Percentiles rank a stretch among this genome's conserved stretches.
These are phyloP conservation scores for Moesziomyces sp. DNA, from an alignment of 1,284 basidiomycete species.

Conservation along the genomic window DNA sequence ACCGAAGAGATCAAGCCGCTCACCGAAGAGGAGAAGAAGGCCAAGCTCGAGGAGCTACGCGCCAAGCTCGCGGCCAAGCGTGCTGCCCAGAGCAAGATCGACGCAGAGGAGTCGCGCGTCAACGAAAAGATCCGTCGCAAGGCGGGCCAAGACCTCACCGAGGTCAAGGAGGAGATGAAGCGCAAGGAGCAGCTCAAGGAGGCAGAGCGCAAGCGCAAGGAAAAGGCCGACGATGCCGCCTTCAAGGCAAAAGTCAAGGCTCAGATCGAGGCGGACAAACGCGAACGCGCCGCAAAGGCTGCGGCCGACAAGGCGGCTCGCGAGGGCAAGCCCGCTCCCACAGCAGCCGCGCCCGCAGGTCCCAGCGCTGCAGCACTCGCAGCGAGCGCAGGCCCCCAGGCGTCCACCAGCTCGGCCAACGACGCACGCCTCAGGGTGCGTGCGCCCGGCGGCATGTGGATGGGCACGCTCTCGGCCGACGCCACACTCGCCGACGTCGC, in stretches of 20 bases:
- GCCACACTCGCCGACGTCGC: conserved; percentile 55
- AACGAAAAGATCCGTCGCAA: conserved; percentile 67
- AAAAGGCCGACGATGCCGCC: conserved; percentile 57
- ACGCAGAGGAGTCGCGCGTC: conserved; percentile 56
- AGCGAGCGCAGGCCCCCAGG: conserved; percentile 32
- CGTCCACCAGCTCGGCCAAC: conserved; percentile 41
- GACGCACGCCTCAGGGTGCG: conserved; percentile 63
- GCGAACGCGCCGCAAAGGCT: conserved; percentile 61
- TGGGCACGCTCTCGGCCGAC: conserved; percentile 57
- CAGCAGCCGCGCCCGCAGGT: conserved; percentile 19
- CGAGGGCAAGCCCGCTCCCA: conserved; percentile 33
- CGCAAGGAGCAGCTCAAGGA: conserved; percentile 64
- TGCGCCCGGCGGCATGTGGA: conserved; percentile 61
- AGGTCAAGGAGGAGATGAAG: conserved; percentile 62
- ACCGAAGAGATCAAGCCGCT: conserved; percentile 94
- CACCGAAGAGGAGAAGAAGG: conserved; percentile 91
- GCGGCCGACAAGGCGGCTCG: conserved; percentile 62
- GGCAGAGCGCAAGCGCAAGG: conserved; percentile 61
- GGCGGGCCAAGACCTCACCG: conserved; percentile 60
- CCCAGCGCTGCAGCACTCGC: conserved; percentile 41
- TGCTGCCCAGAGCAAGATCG: conserved; percentile 55
- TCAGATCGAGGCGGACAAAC: conserved; percentile 66
- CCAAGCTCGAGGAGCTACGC: conserved; percentile 77
- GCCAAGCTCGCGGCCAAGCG: conserved; percentile 60
- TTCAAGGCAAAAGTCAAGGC: conserved; percentile 63